Conservation (phyloP, 169 alveolate genomes). For the Eimeria zaria region DNA sequence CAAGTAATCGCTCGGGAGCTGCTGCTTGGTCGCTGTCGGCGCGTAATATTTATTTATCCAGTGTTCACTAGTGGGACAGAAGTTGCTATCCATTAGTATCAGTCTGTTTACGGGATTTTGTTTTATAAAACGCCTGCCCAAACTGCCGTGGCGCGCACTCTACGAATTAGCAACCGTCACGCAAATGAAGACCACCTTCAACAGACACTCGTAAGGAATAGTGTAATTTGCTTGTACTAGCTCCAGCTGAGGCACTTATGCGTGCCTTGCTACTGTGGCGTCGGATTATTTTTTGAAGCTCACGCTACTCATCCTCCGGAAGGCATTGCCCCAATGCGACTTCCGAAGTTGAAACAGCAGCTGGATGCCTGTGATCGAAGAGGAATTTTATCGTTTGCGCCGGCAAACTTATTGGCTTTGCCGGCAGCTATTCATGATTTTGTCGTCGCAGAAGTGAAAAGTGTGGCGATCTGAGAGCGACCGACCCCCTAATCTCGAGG, state of each 20-base stretch:
- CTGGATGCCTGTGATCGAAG: background rate
- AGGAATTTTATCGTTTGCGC: background rate
- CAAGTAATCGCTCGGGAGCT: slow-evolving; percentile 3
- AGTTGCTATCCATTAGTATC: background rate
- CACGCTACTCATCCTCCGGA: background rate
- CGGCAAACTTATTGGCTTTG: background rate
- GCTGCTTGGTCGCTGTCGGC: background rate
- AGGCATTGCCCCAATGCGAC: background rate
- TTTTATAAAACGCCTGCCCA: slow-evolving; percentile 4
- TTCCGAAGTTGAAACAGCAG: slow-evolving; percentile 2
- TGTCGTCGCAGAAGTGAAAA: background rate
- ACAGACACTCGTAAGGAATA: background rate
- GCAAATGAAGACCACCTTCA: background rate
- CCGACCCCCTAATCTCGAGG: background rate
- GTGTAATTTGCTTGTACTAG: background rate
- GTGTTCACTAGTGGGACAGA: background rate
- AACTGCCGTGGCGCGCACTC: background rate
- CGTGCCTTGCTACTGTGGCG: background rate
- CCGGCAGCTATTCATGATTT: background rate
- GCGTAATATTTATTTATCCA: background rate
- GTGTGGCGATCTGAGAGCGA: background rate
- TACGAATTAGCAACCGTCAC: background rate
- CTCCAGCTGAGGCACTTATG: slow-evolving; percentile 2
- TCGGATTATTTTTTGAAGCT: background rate
- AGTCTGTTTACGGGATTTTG: background rate